Evolutionary conservation across 805 yeast species (phyloP), one percentile per base, ranked within the genome.

Genomic region (Priceomyces castillae): DNA sequence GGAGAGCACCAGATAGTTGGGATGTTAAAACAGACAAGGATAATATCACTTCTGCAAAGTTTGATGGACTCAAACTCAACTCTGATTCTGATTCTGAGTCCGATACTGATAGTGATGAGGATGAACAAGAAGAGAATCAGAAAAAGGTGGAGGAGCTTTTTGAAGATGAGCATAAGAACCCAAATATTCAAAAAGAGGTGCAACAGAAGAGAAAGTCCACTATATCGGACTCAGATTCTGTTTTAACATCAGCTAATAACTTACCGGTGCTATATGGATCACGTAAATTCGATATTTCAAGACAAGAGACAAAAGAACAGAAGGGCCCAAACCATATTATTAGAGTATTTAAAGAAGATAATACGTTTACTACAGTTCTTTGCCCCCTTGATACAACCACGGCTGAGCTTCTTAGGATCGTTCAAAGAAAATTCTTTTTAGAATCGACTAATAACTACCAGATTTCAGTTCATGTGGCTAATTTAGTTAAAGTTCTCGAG

Each of bases 361-460:
- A 89, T 53, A 85, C 90, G 9, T 87, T 89, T 50, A 85, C 94
- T 12, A 87, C 96, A 1, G 67, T 92, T 16, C 80, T 90, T 12
- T 84, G 95, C 57, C 80, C 92, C 0, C 73, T 86, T 26, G 86
- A 84, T 45, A 85, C 90, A 1, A 80, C 92, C 0, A 86, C 89
- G 0, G 75, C 80, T 6, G 95, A 89, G 38, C 67, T 94, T 41
- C 69, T 92, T 31, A 80, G 78, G 25, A 74, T 78, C 38, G 77
- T 89, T 18, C 86, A 86, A 49, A 80, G 86, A 46, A 90, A 92
- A 62, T 85, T 90, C 56, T 86, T 86, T 53, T 64, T 86, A 41
- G 84, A 82, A 41, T 67, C 80, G 2, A 78, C 78, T 16, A 83
- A 86, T 28, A 90, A 86, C 51, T 88, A 80, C 60, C 88, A 85